A percentile compares a stretch with the other conserved stretches of the same genome.
Evolutionary conservation across 2,329 filamentous ascomycete species (phyloP).

Genomic region (Aspergillus fumigatiaffinis): DNA sequence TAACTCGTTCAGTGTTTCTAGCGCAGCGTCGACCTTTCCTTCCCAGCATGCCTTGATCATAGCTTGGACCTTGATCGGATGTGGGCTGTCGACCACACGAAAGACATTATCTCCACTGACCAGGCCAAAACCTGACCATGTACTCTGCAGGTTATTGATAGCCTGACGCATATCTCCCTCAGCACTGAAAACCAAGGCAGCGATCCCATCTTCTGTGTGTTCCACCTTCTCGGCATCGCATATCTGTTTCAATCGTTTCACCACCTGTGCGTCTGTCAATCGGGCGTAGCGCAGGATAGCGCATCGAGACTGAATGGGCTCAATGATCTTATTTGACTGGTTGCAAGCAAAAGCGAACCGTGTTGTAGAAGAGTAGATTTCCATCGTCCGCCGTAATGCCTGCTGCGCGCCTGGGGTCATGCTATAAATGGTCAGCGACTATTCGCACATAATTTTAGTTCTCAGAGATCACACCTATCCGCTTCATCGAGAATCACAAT

Average conservation of each 20-base stretch:
- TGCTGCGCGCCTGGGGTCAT: slow-evolving; percentile 98
- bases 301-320: slow-evolving; percentile 94
- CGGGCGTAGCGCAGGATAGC: slow-evolving; percentile 92
- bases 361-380: slow-evolving; percentile 95
- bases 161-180: slow-evolving; percentile 99
- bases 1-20: slow-evolving; percentile 82
- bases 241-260: slow-evolving; percentile 86
- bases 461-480: slow-evolving; percentile 57
- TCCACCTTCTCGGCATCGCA: slow-evolving; percentile 88
- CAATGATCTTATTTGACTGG: slow-evolving; percentile 98
- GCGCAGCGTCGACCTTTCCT: slow-evolving; percentile 79
- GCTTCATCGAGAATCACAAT: slow-evolving; percentile 97
- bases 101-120: slow-evolving; percentile 98
- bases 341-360: slow-evolving; percentile 98
- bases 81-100: slow-evolving; percentile 92
- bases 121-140: slow-evolving; percentile 87
- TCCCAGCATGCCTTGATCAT: slow-evolving; percentile 98
- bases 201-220: slow-evolving; percentile 88
- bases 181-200: slow-evolving; percentile 93
- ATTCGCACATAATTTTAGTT: background rate
- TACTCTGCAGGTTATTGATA: slow-evolving; percentile 97
- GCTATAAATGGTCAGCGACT: slow-evolving; percentile 31
- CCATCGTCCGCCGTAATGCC: slow-evolving; percentile 92
- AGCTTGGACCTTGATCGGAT: slow-evolving; percentile 96
- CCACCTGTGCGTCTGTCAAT: slow-evolving; percentile 86